Percentiles rank a stretch among this genome's conserved stretches.
phyloP scores from a whole-genome alignment of 345 rosid genomes.

The Eucalyptus pumila region DNA sequence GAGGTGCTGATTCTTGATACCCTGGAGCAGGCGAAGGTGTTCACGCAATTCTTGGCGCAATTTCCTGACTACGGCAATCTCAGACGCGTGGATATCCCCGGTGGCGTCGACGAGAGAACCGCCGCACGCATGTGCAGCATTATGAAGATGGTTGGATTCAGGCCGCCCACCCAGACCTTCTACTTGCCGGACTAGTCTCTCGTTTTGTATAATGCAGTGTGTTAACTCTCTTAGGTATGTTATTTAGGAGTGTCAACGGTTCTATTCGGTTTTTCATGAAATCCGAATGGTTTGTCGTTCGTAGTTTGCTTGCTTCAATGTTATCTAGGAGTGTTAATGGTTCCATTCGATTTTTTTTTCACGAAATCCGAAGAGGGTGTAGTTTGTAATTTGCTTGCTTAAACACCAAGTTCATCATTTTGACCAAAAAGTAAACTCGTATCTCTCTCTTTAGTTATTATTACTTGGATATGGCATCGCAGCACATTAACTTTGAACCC shows the following conservation, averaged over 20 bases:
- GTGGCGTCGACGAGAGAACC: background rate
- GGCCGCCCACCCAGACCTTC: background rate
- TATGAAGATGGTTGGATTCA: background rate
- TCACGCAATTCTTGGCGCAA: background rate
- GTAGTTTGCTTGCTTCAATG: no score
- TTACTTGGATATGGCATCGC: background rate
- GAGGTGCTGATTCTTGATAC: background rate
- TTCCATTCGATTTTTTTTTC: no score
- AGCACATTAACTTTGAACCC: no score
- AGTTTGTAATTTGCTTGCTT: background rate
- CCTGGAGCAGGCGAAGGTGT: background rate
- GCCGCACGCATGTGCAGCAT: background rate
- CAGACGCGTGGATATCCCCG: background rate
- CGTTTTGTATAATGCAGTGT: no score
- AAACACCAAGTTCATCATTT: background rate
- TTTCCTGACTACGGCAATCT: background rate
- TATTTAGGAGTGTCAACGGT: no score
- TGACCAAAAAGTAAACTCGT: background rate
- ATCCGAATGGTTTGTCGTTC: accelerated
- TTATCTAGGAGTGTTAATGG: no score
- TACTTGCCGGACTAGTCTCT: background rate
- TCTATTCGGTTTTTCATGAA: no score
- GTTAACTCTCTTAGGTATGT: background rate
- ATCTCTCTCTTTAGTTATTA: background rate
- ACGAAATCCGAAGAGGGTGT: background rate